Conservation (phyloP, 371 early-diverging fungal genomes). For the Rhizomucor pusillus region DNA sequence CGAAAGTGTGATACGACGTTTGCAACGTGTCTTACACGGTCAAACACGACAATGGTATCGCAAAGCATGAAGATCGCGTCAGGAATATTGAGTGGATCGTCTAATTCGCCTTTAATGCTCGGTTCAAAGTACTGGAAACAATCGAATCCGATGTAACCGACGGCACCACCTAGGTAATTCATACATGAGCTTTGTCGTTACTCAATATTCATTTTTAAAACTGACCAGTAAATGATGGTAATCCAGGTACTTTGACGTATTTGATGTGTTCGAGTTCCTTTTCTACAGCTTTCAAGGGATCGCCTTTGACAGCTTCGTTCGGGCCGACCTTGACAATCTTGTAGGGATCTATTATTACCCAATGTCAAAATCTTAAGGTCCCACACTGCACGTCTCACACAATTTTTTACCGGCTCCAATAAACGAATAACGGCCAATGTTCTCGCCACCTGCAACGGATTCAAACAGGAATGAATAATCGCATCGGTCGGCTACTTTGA, state of each 20-base stretch:
- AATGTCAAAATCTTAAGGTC: background rate
- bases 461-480: conserved; percentile 92
- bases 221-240: conserved; percentile 86
- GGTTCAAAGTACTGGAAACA: conserved; percentile 97
- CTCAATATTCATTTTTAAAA: background rate
- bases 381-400: background rate
- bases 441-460: conserved; percentile 93
- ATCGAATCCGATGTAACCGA: conserved; percentile 96
- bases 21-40: conserved; percentile 87
- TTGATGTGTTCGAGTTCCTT: conserved; percentile 71
- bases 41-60: conserved; percentile 92
- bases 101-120: conserved; percentile 67
- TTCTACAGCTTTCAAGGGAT: conserved; percentile 85
- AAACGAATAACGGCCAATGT: conserved; percentile 93
- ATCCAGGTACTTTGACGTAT: conserved; percentile 77
- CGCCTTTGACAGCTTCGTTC: conserved; percentile 70
- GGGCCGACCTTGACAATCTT: conserved; percentile 78
- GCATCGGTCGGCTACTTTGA: conserved; percentile 78
- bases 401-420: conserved; percentile 77
- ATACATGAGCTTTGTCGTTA: background rate
- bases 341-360: conserved; percentile 71
- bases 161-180: conserved; percentile 77
- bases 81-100: conserved; percentile 87
- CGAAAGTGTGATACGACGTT: conserved; percentile 90
- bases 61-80: conserved; percentile 92